These are phyloP conservation scores for Ophiostoma sp. DNA, from an alignment of 2,329 filamentous ascomycete species.

Conservation along the genomic window DNA sequence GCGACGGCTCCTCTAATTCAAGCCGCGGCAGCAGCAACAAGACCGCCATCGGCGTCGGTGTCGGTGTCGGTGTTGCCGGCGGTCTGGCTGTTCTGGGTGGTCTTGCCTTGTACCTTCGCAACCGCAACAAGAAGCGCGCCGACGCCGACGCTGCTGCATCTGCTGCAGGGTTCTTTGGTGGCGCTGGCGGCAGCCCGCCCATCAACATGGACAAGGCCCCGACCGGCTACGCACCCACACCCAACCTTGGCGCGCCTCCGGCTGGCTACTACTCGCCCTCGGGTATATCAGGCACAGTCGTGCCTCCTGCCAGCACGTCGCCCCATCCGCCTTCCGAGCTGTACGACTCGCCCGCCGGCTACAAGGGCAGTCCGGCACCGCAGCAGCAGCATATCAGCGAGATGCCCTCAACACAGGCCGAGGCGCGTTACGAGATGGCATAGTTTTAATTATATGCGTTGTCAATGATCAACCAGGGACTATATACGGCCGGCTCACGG, in stretches of 20 bases:
- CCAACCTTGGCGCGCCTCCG: not conserved
- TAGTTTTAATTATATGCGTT: not conserved
- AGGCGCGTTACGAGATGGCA: constrained; percentile 19
- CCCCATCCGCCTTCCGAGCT: constrained; percentile 16
- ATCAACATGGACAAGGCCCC: constrained; percentile 12
- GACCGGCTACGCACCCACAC: constrained; percentile 15
- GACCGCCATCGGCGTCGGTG: constrained; percentile 18
- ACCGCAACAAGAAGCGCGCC: constrained; percentile 13
- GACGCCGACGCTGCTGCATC: not conserved
- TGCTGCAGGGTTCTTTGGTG: constrained; percentile 2
- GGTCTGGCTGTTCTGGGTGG: not conserved
- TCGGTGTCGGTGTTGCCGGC: not conserved
- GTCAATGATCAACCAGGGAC: no score
- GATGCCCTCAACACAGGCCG: constrained; percentile 5
- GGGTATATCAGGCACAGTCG: not conserved
- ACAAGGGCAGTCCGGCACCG: constrained; percentile 10
- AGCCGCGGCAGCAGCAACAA: constrained; percentile 4
- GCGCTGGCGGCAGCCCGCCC: not conserved
- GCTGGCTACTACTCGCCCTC: constrained; percentile 10
- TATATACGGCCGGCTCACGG: no score
- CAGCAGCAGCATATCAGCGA: constrained; percentile 13
- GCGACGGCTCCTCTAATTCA: not conserved
- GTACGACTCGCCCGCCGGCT: constrained; percentile 9
- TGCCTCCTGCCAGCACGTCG: constrained; percentile 15
- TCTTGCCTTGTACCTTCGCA: constrained; percentile 14